These are phyloP conservation scores for Saccharomycopsis sp. DNA, from an alignment of 805 yeast species.

Conservation along the genomic window DNA sequence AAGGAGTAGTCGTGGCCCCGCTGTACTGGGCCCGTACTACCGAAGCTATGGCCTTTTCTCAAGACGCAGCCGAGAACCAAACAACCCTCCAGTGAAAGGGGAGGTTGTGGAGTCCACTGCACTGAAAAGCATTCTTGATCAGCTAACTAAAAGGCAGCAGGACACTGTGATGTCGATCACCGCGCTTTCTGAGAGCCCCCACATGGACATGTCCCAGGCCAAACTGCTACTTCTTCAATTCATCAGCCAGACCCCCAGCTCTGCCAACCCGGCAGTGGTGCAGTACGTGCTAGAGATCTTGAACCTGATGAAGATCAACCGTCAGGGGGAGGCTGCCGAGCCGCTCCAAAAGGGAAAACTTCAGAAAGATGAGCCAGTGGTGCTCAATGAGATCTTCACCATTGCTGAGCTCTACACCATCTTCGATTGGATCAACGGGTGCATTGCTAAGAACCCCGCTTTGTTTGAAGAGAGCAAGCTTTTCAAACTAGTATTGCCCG, in stretches of 20 bases:
- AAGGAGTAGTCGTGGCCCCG: too few species aligned
- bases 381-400: conserved; percentile 6
- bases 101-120: background rate
- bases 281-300: conserved; percentile 2
- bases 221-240: background rate
- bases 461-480: too few species aligned
- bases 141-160: conserved; percentile 4
- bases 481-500: too few species aligned
- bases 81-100: too few species aligned
- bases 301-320: conserved; percentile 1
- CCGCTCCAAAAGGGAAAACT: background rate
- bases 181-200: too few species aligned
- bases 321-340: too few species aligned
- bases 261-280: background rate
- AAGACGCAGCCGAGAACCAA: too few species aligned
- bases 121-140: background rate
- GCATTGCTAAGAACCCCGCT: too few species aligned
- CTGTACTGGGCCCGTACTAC: too few species aligned
- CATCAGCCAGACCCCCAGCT: background rate
- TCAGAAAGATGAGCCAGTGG: conserved; percentile 3
- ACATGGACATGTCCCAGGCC: background rate
- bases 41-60: too few species aligned
- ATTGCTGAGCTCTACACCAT: conserved; percentile 2
- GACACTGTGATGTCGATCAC: conserved; percentile 4
- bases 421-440: too few species aligned